Evolutionary conservation across 257 asterid species (phyloP).

Genomic region (Nicotiana knightiana): DNA sequence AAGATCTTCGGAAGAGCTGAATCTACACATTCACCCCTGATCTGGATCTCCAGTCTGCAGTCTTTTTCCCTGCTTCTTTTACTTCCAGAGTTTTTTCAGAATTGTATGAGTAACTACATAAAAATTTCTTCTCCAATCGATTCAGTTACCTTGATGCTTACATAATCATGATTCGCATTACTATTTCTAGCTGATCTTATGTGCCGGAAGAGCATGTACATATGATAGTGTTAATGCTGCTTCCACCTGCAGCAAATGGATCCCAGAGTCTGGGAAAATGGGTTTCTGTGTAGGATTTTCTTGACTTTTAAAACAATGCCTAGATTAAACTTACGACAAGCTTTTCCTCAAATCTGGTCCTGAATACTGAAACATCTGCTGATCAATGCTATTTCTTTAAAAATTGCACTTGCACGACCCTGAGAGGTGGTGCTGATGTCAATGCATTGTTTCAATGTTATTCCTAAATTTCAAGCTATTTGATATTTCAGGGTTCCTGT

Average conservation of each 20-base stretch:
- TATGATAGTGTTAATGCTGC: not conserved
- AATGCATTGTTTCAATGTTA: not conserved
- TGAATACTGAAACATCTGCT: not conserved
- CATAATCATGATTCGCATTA: not conserved
- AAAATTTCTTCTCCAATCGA: not conserved
- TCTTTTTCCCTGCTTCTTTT: not conserved
- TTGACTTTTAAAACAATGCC: not conserved
- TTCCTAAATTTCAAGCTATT: slow-evolving; percentile 6
- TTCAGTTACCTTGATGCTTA: not conserved
- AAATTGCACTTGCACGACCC: not conserved
- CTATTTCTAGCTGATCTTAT: not conserved
- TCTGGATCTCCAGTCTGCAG: not conserved
- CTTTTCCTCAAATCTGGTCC: not conserved
- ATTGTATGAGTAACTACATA: slow-evolving; percentile 1
- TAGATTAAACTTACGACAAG: not conserved
- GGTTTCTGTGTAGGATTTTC: not conserved
- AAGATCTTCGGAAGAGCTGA: not conserved
- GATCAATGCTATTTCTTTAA: not conserved
- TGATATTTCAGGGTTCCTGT: slow-evolving; percentile 41
- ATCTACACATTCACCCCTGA: not conserved
- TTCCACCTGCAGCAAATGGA: not conserved
- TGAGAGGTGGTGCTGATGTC: not conserved
- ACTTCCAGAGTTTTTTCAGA: not conserved
- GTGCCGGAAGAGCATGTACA: not conserved
- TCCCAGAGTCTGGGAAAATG: not conserved